Evolutionary conservation across 306 rosid genomes (phyloP).

Genomic region (Parietaria judaica): DNA sequence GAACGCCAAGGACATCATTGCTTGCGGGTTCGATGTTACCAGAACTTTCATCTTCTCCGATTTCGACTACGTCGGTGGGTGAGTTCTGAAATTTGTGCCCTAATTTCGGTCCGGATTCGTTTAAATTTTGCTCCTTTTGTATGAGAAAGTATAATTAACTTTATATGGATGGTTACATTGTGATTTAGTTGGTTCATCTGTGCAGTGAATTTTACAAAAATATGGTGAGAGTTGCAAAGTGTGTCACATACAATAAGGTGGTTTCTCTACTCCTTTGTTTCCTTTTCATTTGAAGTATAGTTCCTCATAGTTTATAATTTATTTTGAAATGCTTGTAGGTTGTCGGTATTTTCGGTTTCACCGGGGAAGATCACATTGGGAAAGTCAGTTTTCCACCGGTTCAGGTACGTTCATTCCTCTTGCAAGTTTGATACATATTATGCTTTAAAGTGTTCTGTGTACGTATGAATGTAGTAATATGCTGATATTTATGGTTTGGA

Average conservation of each 20-base stretch:
- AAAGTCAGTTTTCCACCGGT: constrained; percentile 93
- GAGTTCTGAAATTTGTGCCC: constrained; percentile 21
- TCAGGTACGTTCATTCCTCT: constrained; percentile 39
- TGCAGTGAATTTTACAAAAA: constrained; percentile 79
- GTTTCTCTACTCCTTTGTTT: neutral
- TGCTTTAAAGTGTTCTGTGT: neutral
- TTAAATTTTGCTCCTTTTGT: neutral
- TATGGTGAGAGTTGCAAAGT: constrained; percentile 65
- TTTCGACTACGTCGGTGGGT: constrained; percentile 81
- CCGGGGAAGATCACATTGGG: constrained; percentile 88
- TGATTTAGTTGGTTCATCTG: constrained; percentile 16
- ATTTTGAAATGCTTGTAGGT: constrained; percentile 31
- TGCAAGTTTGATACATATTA: neutral
- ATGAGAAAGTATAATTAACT: too few relatives aligned
- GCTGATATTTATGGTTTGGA: neutral
- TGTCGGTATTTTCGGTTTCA: constrained; percentile 88
- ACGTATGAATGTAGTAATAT: neutral
- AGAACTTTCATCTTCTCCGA: constrained; percentile 81
- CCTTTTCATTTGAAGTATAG: neutral
- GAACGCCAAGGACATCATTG: constrained; percentile 90
- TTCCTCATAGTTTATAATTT: neutral
- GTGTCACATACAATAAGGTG: constrained; percentile 76
- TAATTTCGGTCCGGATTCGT: neutral
- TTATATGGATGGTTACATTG: too few relatives aligned
- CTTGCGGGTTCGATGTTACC: constrained; percentile 87